These are phyloP conservation scores for Trichosporon coremiiforme DNA, from an alignment of 1,284 basidiomycete genomes.

Conservation along the genomic window DNA sequence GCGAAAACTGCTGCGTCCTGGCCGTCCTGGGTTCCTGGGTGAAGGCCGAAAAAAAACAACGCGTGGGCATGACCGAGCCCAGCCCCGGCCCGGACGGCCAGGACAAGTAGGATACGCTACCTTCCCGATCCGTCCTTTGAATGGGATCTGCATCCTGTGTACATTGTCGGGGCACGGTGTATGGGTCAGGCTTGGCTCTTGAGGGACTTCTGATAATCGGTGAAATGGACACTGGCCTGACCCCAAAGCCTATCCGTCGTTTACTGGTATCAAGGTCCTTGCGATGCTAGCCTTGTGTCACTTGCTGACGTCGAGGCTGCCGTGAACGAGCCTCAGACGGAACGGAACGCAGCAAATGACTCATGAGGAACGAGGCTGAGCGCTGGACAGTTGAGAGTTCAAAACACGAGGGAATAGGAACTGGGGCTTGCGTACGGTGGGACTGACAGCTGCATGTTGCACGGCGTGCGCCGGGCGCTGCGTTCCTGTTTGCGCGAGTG, in stretches of 20 bases:
- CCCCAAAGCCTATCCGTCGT: conserved; percentile 7
- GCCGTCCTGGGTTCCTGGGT: background rate
- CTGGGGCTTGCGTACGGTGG: background rate
- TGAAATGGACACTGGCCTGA: background rate
- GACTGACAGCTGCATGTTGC: background rate
- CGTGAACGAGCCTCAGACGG: background rate
- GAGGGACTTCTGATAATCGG: background rate
- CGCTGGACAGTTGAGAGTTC: conserved; percentile 8
- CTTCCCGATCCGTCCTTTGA: conserved; percentile 4
- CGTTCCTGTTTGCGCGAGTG: background rate
- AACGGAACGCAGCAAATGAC: conserved; percentile 3
- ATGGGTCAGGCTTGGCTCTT: background rate
- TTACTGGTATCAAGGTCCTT: conserved; percentile 12
- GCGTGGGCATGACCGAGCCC: background rate
- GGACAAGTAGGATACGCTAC: background rate
- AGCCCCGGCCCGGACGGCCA: background rate
- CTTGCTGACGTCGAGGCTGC: background rate
- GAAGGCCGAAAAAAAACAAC: background rate
- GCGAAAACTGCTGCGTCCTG: background rate
- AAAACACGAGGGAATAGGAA: conserved; percentile 2
- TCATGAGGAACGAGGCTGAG: conserved; percentile 7
- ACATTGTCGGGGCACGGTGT: background rate
- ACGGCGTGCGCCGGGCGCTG: background rate
- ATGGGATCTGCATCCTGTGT: background rate
- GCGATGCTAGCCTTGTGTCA: background rate